A percentile compares a stretch with the other conserved stretches of the same genome.
phyloP scores from a whole-genome alignment of 441 rosid genomes.

The Kokia cookei region DNA sequence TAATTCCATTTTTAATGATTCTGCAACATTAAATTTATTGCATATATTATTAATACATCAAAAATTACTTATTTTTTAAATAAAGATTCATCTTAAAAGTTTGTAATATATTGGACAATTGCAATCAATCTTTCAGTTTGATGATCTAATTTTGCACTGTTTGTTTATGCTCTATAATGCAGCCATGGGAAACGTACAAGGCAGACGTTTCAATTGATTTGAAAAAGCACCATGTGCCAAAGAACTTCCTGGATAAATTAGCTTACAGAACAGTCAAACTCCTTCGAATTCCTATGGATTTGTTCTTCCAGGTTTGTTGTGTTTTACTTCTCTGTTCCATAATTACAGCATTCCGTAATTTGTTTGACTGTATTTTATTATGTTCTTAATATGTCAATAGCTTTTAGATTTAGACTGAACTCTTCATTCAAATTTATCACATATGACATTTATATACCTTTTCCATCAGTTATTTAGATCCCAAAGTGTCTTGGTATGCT shows the following conservation, averaged over 20 bases:
- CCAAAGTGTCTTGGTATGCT: background rate
- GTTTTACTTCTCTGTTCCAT: background rate
- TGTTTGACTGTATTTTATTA: background rate
- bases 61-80: no score
- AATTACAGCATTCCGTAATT: background rate
- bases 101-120: no score
- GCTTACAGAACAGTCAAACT: conserved; percentile 61
- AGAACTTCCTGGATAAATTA: conserved; percentile 44
- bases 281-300: conserved; percentile 58
- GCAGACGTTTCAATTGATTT: conserved; percentile 60
- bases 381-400: background rate
- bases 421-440: background rate
- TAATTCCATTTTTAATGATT: no score
- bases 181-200: conserved; percentile 76
- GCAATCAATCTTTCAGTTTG: background rate
- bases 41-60: no score
- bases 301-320: conserved; percentile 52
- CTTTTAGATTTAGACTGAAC: background rate
- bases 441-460: background rate
- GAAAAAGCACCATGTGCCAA: conserved; percentile 65
- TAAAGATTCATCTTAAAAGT: no score
- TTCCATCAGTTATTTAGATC: background rate
- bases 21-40: no score
- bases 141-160: background rate
- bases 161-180: conserved; percentile 1